Percentiles rank a stretch among this genome's conserved stretches.
Conservation (phyloP, 108 stramenopile genomes). For the Poteriospumella lacustris region DNA sequence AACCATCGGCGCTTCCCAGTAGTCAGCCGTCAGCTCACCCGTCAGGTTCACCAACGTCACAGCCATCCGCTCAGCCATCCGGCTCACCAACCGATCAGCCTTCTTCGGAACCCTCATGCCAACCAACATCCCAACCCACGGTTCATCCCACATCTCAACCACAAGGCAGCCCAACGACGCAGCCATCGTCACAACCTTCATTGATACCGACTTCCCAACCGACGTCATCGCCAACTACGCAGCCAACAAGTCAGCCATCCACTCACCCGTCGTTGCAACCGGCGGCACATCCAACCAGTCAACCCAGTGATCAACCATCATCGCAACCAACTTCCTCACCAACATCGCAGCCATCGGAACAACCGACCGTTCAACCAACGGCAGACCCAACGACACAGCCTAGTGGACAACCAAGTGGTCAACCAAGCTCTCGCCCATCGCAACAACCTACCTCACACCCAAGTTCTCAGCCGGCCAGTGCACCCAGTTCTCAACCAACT, state of each 20-base stretch:
- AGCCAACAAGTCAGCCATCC: not conserved
- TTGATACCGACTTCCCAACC: not conserved
- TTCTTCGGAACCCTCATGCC: not conserved
- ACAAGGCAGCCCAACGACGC: too few species aligned
- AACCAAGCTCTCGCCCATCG: too few species aligned
- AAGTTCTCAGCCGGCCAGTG: too few species aligned
- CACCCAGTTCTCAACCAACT: too few species aligned
- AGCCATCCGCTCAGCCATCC: not conserved
- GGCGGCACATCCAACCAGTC: too few species aligned
- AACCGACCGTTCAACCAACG: too few species aligned
- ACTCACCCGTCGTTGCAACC: too few species aligned
- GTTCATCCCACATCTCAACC: not conserved
- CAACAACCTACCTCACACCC: too few species aligned
- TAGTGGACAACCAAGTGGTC: too few species aligned
- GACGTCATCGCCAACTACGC: not conserved
- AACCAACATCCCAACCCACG: not conserved
- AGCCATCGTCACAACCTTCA: not conserved
- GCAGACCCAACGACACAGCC: too few species aligned
- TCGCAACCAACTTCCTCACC: not conserved
- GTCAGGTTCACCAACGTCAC: not conserved
- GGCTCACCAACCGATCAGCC: not conserved
- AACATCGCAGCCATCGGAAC: too few species aligned
- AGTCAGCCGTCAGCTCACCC: not conserved
- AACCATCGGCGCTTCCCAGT: not conserved
- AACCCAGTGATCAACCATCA: not conserved